Evolutionary conservation across 2,329 filamentous ascomycete species (phyloP).

Genomic region (Fulvia fulva): DNA sequence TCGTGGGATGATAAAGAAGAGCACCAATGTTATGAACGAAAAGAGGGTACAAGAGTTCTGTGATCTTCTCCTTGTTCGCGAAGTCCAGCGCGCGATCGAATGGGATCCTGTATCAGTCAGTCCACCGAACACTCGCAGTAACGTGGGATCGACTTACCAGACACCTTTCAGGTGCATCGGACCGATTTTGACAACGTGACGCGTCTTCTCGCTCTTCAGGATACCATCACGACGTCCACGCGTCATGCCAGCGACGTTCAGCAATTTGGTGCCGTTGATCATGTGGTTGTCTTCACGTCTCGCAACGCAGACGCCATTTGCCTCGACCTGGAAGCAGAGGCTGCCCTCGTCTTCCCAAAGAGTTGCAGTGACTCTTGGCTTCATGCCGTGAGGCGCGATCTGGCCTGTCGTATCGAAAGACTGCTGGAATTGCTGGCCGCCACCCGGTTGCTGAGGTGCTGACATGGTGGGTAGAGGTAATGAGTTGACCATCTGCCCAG

Average conservation of each 20-base stretch:
- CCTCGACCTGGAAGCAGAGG: conserved; percentile 95
- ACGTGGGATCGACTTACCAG: conserved; percentile 58
- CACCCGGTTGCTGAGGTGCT: conserved; percentile 19
- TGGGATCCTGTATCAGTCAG: conserved; percentile 67
- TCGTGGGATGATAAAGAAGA: conserved; percentile 87
- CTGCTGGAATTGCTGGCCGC: conserved; percentile 24
- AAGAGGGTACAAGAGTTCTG: conserved; percentile 86
- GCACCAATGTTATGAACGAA: conserved; percentile 97
- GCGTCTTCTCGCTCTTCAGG: conserved; percentile 92
- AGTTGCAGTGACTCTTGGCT: conserved; percentile 92
- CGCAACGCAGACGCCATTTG: conserved; percentile 91
- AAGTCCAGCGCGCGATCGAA: conserved; percentile 97
- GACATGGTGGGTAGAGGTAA: conserved; percentile 50
- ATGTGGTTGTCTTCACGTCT: conserved; percentile 96
- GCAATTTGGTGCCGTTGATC: conserved; percentile 96
- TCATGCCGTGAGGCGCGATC: conserved; percentile 87
- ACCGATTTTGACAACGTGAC: conserved; percentile 97
- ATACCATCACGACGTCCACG: conserved; percentile 92
- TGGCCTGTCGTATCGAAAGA: conserved; percentile 87
- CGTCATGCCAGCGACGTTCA: conserved; percentile 98
- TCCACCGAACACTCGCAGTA: neutral
- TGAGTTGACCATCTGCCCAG: conserved; percentile 63
- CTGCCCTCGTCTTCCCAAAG: conserved; percentile 98
- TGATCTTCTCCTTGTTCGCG: conserved; percentile 99
- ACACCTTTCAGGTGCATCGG: conserved; percentile 99